A percentile compares a stretch with the other conserved stretches of the same genome.
Conservation (phyloP, 345 rosid genomes). For the Adansonia digitata region DNA sequence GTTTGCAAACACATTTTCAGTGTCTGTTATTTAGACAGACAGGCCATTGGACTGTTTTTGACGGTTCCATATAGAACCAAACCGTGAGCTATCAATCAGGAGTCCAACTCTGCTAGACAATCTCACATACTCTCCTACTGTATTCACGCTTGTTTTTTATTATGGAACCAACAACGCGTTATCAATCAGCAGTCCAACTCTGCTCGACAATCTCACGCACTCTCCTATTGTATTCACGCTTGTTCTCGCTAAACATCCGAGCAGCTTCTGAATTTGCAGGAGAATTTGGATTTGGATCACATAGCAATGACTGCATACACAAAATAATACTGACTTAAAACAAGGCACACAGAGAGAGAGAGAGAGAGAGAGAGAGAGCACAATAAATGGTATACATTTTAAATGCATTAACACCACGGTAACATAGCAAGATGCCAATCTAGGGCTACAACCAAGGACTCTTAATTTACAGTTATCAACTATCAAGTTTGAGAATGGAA, state of each 20-base stretch:
- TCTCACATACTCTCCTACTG: conserved; percentile 75
- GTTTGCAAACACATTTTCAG: conserved; percentile 15
- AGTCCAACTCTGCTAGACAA: conserved; percentile 89
- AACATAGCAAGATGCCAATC: not conserved
- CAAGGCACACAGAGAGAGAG: no score
- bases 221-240: conserved; percentile 88
- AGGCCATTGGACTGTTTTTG: conserved; percentile 18
- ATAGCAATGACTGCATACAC: conserved; percentile 67
- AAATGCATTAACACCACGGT: not conserved
- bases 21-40: conserved; percentile 26
- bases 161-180: conserved; percentile 7
- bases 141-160: conserved; percentile 86
- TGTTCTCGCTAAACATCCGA: conserved; percentile 88
- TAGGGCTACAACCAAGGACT: not conserved
- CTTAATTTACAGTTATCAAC: not conserved
- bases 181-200: conserved; percentile 89
- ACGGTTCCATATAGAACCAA: not conserved
- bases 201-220: conserved; percentile 87
- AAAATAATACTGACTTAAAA: not conserved
- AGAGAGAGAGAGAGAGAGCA: not conserved
- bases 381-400: not conserved
- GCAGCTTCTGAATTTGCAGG: conserved; percentile 99
- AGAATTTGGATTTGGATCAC: conserved; percentile 92
- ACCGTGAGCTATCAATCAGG: conserved; percentile 44
- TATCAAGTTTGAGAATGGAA: not conserved